Base-by-base conservation (phyloP, 352 stramenopile species). In the Pythium vanterpoolii region DNA sequence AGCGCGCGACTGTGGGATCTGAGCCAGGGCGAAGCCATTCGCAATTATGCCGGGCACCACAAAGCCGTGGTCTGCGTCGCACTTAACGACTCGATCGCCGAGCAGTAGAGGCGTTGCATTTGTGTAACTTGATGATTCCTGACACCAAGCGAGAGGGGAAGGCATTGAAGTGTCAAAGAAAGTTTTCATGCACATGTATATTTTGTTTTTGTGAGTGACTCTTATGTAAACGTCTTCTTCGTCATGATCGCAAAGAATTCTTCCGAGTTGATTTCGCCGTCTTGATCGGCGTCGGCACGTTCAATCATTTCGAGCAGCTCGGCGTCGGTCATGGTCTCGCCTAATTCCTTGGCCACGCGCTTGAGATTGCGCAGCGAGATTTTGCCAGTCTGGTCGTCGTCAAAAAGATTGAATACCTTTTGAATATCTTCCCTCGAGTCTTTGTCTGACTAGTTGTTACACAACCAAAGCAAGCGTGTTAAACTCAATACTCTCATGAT, bases 291-390 rank as follows among this genome's bases (percentile, higher is more conserved):
- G 70, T 99, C 92, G 1, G 97, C 96, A 46, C 97, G 84, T 72
- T 99, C 96, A 64, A 99, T 99, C 97, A 99, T 99, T 76, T 99
- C 96, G 49, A 98, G 87, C 64, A 99, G 75, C 83, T 99, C 97
- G 55, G 98, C 96, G 72, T 99, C 95, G 23, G 95, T 98, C 88
- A 99, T 98, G 63, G 93, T 98, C 81, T 99, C 97, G 36, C 97
- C 97, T n/a, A 99, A 78, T 70, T 99, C 96, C 61, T 98, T 97
- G 19, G 97, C 96, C 33, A 99, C 94, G 59, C 96, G 84, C 71
- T 98, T 99, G 58, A 99, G 85, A 76, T 99, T 98, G 26, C 89
- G 83, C 65, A 98, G 89, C 34, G 89, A 97, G 68, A 99, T 98
- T 65, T 98, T 98, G 19, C 96, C 96, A 55, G 90, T 97, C 64